Conservation (phyloP, 208 protist species). For the Trypanosoma platydactyli region DNA sequence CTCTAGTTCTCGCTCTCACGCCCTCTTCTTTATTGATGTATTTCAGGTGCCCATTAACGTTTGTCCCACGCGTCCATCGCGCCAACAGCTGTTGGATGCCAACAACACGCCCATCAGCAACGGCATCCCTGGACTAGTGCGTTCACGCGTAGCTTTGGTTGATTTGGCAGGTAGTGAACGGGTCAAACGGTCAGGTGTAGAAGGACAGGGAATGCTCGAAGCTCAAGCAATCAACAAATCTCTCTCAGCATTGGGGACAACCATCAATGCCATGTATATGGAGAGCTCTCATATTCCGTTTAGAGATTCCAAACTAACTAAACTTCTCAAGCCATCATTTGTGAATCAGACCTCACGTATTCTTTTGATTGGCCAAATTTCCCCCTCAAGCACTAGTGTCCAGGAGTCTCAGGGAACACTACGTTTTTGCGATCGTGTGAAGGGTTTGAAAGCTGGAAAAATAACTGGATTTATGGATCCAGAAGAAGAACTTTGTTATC, state of each 20-base stretch:
- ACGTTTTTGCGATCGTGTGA: slow-evolving; percentile 89
- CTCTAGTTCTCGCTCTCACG: slow-evolving; percentile 87
- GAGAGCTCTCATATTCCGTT: slow-evolving; percentile 82
- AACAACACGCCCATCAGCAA: slow-evolving; percentile 40
- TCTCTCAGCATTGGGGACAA: slow-evolving; percentile 77
- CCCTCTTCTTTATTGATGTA: slow-evolving; percentile 90
- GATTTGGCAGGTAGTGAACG: slow-evolving; percentile 96
- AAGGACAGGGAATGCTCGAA: slow-evolving; percentile 86
- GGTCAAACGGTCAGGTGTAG: slow-evolving; percentile 86
- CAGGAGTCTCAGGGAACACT: slow-evolving; percentile 80
- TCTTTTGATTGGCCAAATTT: slow-evolving; percentile 85
- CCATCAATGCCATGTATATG: slow-evolving; percentile 87
- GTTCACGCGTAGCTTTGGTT: slow-evolving; percentile 93
- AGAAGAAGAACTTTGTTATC: slow-evolving; percentile 60
- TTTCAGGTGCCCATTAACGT: slow-evolving; percentile 55
- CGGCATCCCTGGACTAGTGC: slow-evolving; percentile 70
- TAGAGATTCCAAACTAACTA: slow-evolving; percentile 92
- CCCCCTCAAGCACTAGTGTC: slow-evolving; percentile 57
- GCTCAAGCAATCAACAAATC: slow-evolving; percentile 92
- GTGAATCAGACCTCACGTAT: slow-evolving; percentile 59
- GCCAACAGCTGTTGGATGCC: slow-evolving; percentile 55
- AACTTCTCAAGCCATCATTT: slow-evolving; percentile 85
- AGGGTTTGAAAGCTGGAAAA: slow-evolving; percentile 69
- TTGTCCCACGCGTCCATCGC: slow-evolving; percentile 31
- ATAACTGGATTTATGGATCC: slow-evolving; percentile 53